phyloP scores from a whole-genome alignment of 1,284 basidiomycete species.

The Melampsora larici-populina region DNA sequence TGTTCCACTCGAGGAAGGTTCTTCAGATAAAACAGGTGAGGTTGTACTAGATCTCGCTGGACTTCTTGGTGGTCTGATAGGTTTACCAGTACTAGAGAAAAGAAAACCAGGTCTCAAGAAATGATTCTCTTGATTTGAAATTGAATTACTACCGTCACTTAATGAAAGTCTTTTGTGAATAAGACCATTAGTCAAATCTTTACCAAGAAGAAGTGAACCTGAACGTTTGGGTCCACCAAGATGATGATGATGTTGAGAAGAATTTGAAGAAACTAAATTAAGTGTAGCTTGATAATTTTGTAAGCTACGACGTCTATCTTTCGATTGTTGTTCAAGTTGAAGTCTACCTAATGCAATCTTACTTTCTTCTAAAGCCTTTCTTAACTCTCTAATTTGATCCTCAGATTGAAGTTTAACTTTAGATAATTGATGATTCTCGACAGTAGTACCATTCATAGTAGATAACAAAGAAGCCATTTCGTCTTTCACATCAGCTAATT shows the following conservation, averaged over 20 bases:
- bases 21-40: too few relatives aligned
- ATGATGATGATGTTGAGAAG: not conserved
- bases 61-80: too few relatives aligned
- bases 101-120: not conserved
- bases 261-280: not conserved
- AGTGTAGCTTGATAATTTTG: not conserved
- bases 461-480: conserved; percentile 21
- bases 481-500: conserved; percentile 23
- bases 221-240: not conserved
- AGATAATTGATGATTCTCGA: not conserved
- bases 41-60: too few relatives aligned
- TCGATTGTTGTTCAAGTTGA: conserved; percentile 14
- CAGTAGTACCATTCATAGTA: not conserved
- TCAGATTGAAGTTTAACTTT: conserved; percentile 14
- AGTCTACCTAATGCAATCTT: conserved; percentile 23
- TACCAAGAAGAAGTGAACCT: not conserved
- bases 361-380: conserved; percentile 25
- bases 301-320: conserved; percentile 21
- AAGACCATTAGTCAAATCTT: too few relatives aligned
- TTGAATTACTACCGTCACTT: too few relatives aligned
- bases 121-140: too few relatives aligned
- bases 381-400: conserved; percentile 8
- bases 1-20: too few relatives aligned
- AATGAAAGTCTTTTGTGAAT: too few relatives aligned
- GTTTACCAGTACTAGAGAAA: not conserved